Evolutionary conservation across 2,329 filamentous ascomycete genomes (phyloP).

Genomic region (Dactylellina haptotyla): DNA sequence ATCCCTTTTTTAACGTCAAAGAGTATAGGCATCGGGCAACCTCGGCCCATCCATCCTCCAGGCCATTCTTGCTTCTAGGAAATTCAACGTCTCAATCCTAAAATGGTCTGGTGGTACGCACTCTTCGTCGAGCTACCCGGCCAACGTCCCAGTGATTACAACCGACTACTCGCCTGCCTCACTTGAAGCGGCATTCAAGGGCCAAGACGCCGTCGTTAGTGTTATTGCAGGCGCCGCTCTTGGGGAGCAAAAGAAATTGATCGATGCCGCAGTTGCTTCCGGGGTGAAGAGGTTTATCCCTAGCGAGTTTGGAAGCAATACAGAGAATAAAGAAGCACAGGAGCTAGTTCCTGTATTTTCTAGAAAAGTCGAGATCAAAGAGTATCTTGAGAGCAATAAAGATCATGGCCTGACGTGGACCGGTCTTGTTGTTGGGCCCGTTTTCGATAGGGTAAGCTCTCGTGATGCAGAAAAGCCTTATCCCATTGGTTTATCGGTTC

Average conservation of each 20-base stretch:
- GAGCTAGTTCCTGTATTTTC: constrained; percentile 40
- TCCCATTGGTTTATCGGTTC: too few relatives aligned
- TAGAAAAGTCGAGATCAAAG: constrained; percentile 56
- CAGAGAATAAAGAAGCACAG: constrained; percentile 52
- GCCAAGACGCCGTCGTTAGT: constrained; percentile 70
- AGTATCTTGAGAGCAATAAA: constrained; percentile 67
- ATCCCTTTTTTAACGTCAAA: background rate
- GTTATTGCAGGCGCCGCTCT: constrained; percentile 60
- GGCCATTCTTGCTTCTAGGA: constrained; percentile 21
- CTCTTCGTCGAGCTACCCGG: constrained; percentile 19
- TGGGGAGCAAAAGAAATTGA: constrained; percentile 66
- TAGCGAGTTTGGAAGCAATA: constrained; percentile 68
- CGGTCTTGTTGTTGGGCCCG: constrained; percentile 68
- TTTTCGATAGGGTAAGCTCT: constrained; percentile 72
- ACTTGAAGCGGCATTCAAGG: constrained; percentile 67
- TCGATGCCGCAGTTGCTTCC: constrained; percentile 70
- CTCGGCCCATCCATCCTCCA: constrained; percentile 28
- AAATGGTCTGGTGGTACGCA: constrained; percentile 8
- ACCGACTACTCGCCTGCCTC: constrained; percentile 66
- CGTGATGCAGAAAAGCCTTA: too few relatives aligned
- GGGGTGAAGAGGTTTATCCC: constrained; percentile 72
- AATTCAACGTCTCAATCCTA: constrained; percentile 37
- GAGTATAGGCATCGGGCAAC: constrained; percentile 32
- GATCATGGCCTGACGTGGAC: constrained; percentile 69
- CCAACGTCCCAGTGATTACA: background rate